These are phyloP conservation scores for Avena insularis DNA, from an alignment of 176 grass and related monocot genomes.

Conservation along the genomic window DNA sequence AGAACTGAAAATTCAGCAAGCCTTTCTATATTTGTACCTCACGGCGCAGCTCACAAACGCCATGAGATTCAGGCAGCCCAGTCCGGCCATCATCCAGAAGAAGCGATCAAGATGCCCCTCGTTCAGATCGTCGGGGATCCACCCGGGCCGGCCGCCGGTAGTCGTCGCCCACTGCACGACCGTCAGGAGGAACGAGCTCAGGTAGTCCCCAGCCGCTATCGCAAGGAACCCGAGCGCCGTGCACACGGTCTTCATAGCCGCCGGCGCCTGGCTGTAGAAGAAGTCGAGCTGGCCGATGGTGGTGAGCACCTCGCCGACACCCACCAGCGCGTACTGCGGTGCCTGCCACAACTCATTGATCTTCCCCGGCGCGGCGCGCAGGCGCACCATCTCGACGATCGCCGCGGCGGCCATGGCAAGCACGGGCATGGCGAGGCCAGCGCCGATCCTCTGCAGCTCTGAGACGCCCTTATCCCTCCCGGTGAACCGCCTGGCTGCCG, in stretches of 20 bases:
- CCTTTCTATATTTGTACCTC: slow-evolving; percentile 18
- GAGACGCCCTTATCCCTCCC: slow-evolving; percentile 17
- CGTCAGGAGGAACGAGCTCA: slow-evolving; percentile 62
- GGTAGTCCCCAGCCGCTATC: slow-evolving; percentile 53
- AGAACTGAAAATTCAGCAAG: background rate
- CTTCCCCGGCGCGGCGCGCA: background rate
- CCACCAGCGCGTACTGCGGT: slow-evolving; percentile 52
- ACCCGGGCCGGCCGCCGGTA: slow-evolving; percentile 37
- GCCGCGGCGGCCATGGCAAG: slow-evolving; percentile 36
- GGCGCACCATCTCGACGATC: background rate
- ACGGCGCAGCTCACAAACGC: slow-evolving; percentile 1
- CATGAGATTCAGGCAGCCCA: background rate
- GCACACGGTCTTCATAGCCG: slow-evolving; percentile 66
- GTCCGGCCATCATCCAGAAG: slow-evolving; percentile 46
- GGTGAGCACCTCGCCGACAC: slow-evolving; percentile 45
- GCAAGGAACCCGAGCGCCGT: slow-evolving; percentile 55
- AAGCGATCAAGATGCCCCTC: slow-evolving; percentile 54
- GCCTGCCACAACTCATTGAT: slow-evolving; percentile 39
- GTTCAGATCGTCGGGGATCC: slow-evolving; percentile 65
- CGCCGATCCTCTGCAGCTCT: slow-evolving; percentile 28
- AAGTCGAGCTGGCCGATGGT: slow-evolving; percentile 53
- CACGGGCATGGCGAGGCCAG: slow-evolving; percentile 21
- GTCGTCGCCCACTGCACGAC: slow-evolving; percentile 39
- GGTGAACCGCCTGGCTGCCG: background rate
- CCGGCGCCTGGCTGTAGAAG: slow-evolving; percentile 67